A percentile compares a stretch with the other conserved stretches of the same genome.
Evolutionary conservation across 1,139 yeast genomes (phyloP).

Genomic region (Geotrichum aggregatum): DNA sequence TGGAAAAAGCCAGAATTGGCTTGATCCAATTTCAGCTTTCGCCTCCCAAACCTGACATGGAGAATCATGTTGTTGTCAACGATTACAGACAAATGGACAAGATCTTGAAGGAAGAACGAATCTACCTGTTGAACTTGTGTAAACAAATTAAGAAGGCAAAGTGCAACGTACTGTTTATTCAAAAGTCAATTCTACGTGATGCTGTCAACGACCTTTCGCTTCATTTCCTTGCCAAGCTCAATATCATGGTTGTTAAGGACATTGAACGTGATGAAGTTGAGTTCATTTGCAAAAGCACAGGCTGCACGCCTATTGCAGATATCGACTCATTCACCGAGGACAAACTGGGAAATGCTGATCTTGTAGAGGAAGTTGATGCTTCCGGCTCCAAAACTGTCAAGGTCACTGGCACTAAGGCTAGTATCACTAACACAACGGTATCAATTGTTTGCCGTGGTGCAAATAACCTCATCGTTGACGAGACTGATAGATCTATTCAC

Average conservation of each 20-base stretch:
- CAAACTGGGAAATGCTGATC: constrained; percentile 88
- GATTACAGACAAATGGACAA: constrained; percentile 99
- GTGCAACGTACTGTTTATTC: constrained; percentile 90
- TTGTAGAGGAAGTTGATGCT: constrained; percentile 86
- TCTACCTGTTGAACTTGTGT: constrained; percentile 87
- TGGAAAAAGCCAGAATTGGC: constrained; percentile 91
- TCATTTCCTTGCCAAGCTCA: constrained; percentile 87
- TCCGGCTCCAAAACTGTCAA: constrained; percentile 88
- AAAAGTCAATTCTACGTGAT: constrained; percentile 90
- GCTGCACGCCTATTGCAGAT: constrained; percentile 96
- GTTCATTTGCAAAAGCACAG: constrained; percentile 83
- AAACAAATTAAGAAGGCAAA: constrained; percentile 94
- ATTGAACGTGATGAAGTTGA: constrained; percentile 96
- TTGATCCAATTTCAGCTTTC: constrained; percentile 92
- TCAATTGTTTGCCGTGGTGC: constrained; percentile 95
- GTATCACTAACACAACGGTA: constrained; percentile 60
- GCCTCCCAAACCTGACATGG: constrained; percentile 99
- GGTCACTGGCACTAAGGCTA: constrained; percentile 77
- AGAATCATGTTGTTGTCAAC: constrained; percentile 92
- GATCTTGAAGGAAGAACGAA: constrained; percentile 94
- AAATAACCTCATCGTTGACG: constrained; percentile 81
- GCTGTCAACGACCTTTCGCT: constrained; percentile 96
- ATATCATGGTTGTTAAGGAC: constrained; percentile 90
- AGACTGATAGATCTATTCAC: constrained; percentile 93
- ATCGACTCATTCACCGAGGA: constrained; percentile 89